Conservation (phyloP, 345 rosid genomes). For the Fremontodendron californicum region DNA sequence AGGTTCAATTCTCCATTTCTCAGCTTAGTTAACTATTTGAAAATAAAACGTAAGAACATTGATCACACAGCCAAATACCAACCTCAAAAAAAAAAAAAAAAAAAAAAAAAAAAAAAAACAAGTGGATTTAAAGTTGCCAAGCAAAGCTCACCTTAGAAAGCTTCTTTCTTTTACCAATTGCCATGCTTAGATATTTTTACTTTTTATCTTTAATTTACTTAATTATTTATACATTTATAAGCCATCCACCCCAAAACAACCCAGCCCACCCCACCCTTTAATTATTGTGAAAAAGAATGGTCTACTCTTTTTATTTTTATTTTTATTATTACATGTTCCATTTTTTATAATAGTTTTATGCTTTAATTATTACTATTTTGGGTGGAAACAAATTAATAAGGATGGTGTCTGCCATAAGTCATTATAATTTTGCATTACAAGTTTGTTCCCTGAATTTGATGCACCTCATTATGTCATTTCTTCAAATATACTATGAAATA, state of each 20-base stretch:
- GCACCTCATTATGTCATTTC: slow-evolving; percentile 11
- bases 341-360: background rate
- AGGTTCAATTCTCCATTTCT: too few relatives aligned
- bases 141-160: background rate
- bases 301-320: background rate
- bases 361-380: background rate
- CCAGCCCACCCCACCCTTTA: background rate
- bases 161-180: background rate
- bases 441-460: slow-evolving; percentile 10
- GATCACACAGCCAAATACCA: too few relatives aligned
- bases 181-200: background rate
- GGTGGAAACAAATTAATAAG: background rate
- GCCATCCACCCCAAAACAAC: background rate
- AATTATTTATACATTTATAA: background rate
- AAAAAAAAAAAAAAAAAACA: too few relatives aligned
- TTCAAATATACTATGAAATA: background rate
- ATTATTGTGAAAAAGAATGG: slow-evolving; percentile 1
- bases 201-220: background rate
- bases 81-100: too few relatives aligned
- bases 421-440: slow-evolving; percentile 5
- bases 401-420: background rate
- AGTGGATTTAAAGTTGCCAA: background rate
- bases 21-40: too few relatives aligned
- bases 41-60: too few relatives aligned
- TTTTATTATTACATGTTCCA: background rate